Evolutionary conservation across 2,329 filamentous ascomycete genomes (phyloP).

Genomic region (Penicillium expansum): DNA sequence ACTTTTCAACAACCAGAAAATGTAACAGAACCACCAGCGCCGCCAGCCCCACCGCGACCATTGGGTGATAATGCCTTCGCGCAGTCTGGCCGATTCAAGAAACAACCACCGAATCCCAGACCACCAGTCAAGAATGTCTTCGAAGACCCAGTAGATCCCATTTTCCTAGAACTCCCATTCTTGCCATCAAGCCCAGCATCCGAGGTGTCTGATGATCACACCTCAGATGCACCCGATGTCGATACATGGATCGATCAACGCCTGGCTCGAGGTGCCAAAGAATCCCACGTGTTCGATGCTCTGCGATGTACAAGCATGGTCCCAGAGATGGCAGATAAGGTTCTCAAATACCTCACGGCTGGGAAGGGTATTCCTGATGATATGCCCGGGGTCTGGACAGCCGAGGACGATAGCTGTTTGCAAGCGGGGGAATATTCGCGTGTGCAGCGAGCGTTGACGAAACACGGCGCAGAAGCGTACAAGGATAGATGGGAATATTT

Average conservation of each 20-base stretch:
- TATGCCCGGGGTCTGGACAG: conserved; percentile 49
- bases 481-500: conserved; percentile 40
- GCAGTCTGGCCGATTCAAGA: conserved; percentile 1
- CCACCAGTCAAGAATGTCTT: neutral
- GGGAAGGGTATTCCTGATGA: conserved; percentile 40
- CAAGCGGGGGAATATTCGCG: conserved; percentile 32
- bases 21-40: neutral
- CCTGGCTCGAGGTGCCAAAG: conserved; percentile 29
- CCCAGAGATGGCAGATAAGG: conserved; percentile 35
- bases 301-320: conserved; percentile 44
- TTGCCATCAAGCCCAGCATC: conserved; percentile 24
- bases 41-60: neutral
- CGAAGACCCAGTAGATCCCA: conserved; percentile 15
- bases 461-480: conserved; percentile 45
- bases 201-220: conserved; percentile 17
- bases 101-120: neutral
- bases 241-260: conserved; percentile 42
- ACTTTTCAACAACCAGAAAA: neutral
- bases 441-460: conserved; percentile 38
- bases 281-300: conserved; percentile 33
- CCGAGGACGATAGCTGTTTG: conserved; percentile 44
- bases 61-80: conserved; percentile 9
- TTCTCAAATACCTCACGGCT: conserved; percentile 31
- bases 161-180: conserved; percentile 34
- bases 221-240: conserved; percentile 24